A percentile compares a stretch with the other conserved stretches of the same genome.
Evolutionary conservation across 163 green algal species (phyloP).

Genomic region (Prototheca cutis): DNA sequence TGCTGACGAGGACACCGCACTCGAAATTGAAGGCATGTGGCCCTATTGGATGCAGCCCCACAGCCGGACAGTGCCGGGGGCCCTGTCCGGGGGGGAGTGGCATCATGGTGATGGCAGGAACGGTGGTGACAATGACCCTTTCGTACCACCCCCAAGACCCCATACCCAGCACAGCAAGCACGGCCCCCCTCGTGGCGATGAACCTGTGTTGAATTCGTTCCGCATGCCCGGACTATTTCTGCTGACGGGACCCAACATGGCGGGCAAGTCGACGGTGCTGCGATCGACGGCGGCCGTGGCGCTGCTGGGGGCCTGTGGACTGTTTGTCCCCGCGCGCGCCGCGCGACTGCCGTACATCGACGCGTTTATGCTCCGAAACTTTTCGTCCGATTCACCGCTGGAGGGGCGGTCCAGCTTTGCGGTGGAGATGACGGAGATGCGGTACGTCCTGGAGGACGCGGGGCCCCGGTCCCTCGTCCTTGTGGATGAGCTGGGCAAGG

Average conservation of each 20-base stretch:
- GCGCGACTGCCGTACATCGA: conserved; percentile 60
- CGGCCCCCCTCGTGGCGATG: too few relatives aligned
- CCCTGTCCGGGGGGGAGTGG: too few relatives aligned
- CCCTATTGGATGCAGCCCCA: conserved; percentile 71
- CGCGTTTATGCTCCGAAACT: conserved; percentile 70
- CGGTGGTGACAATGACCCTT: too few relatives aligned
- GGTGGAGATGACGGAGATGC: conserved; percentile 76
- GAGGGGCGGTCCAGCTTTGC: conserved; percentile 74
- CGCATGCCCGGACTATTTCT: conserved; percentile 45
- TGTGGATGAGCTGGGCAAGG: conserved; percentile 85
- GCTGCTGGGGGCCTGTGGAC: conserved; percentile 70
- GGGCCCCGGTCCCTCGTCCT: conserved; percentile 51
- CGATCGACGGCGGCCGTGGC: conserved; percentile 51
- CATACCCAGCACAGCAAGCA: too few relatives aligned
- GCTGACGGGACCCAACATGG: conserved; percentile 90
- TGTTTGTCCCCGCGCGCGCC: conserved; percentile 51
- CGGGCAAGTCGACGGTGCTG: conserved; percentile 86
- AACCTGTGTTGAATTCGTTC: conserved; percentile 52
- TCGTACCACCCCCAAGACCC: too few relatives aligned
- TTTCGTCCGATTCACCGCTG: conserved; percentile 65
- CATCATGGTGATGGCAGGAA: too few relatives aligned
- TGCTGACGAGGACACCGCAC: too few relatives aligned
- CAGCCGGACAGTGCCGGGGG: too few relatives aligned
- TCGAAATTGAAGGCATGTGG: too few relatives aligned
- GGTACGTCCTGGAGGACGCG: conserved; percentile 40